A percentile compares a stretch with the other conserved stretches of the same genome.
These are phyloP conservation scores for Torulaspora quercuum DNA, from an alignment of 805 yeast species.

Conservation along the genomic window DNA sequence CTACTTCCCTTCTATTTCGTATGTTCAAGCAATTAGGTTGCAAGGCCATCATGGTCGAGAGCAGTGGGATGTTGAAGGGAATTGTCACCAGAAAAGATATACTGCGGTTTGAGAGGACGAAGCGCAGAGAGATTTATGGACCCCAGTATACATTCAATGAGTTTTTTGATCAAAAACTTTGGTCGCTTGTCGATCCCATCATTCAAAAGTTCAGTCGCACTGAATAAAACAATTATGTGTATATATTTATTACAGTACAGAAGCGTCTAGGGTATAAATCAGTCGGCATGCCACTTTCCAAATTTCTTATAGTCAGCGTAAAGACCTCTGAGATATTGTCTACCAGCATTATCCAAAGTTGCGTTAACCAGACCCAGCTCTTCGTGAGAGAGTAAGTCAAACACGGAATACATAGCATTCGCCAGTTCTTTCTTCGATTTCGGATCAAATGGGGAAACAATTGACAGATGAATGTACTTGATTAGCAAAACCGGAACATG, in stretches of 20 bases:
- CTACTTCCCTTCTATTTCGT: constrained; percentile 60
- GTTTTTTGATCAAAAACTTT: constrained; percentile 24
- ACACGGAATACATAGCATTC: constrained; percentile 56
- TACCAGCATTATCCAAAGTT: constrained; percentile 65
- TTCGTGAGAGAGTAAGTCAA: constrained; percentile 63
- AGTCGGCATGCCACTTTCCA: constrained; percentile 71
- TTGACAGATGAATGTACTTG: constrained; percentile 53
- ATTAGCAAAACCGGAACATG: constrained; percentile 57
- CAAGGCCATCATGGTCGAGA: constrained; percentile 61
- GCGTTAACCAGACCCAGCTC: constrained; percentile 64
- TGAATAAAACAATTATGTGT: constrained; percentile 3
- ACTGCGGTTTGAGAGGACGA: constrained; percentile 52
- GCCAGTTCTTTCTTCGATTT: constrained; percentile 48
- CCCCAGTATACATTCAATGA: constrained; percentile 27
- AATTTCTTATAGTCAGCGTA: constrained; percentile 69
- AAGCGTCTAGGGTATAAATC: neutral
- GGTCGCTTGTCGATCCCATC: constrained; percentile 23
- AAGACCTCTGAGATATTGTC: constrained; percentile 60
- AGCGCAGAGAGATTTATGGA: constrained; percentile 31
- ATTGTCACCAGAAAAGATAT: constrained; percentile 84
- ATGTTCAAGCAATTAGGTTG: constrained; percentile 81
- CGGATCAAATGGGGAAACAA: constrained; percentile 48
- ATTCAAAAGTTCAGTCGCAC: constrained; percentile 15
- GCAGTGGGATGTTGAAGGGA: constrained; percentile 62
- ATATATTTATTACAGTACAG: constrained; percentile 1